Evolutionary conservation across 1,284 basidiomycete species (phyloP), one percentile per base, ranked within the genome.

Genomic region (Austroboletus rostrupii): DNA sequence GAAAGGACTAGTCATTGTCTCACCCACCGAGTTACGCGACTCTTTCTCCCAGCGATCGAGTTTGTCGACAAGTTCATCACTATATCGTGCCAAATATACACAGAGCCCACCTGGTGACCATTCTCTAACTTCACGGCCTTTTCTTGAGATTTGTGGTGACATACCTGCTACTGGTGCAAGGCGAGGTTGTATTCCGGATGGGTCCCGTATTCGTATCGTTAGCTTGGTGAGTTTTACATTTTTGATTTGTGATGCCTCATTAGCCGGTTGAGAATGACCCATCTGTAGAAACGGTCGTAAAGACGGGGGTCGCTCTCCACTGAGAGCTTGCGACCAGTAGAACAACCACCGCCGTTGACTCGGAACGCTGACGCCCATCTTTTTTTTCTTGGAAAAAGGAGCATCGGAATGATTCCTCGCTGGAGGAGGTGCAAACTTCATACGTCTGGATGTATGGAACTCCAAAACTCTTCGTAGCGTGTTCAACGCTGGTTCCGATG

Each of bases 11-110:
- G 71, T 14, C 37, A 23, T 33, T 32, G 14, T 40, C 40, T 58
- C 58, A 36, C 72, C 72, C 54, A 72, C 72, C 7, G 60, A 55
- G 46, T 68, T 66, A 13, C 80, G 71, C 8, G 81, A 82, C 48
- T 70, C 68, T 49, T 64, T 63, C 65, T 87, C 85, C 79, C 81
- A 83, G 28, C 61, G 62, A 59, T 85, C 81, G 12, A 91, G 70
- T 32, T 74, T 68, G 5, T 78, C 73, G 3, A 90, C 78, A 20
- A 90, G 73, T 2, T 67, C 71, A 53, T 91, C 88, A 53, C 85
- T 80, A 59, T 92, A 92, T 50, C 87, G 72, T 16, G 87, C 84
- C n/a, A 92, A 70, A 16, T 84, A 87, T 7, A 76, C 81, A 87
- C 88, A 91, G 4, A 90, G 72, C 37, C 76, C 76, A 21, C 75